These are phyloP conservation scores for Imleria badia DNA, from an alignment of 768 basidiomycete species.

Conservation along the genomic window DNA sequence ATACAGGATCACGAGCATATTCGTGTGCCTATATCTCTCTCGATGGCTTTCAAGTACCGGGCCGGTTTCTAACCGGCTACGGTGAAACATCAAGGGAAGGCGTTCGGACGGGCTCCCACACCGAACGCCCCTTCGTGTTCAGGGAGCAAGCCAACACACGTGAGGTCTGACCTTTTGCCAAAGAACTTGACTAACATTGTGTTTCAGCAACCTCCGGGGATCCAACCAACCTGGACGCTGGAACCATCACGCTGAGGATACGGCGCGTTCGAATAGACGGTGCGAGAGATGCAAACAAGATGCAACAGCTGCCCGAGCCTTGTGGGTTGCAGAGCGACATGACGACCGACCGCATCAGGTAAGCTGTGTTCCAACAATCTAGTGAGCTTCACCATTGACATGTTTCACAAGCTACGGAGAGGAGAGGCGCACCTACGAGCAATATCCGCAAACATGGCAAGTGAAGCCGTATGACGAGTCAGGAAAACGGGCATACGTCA, in stretches of 20 bases:
- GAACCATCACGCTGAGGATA: slow-evolving; percentile 56
- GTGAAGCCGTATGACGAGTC: slow-evolving; percentile 46
- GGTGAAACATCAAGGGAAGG: slow-evolving; percentile 56
- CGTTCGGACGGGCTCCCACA: slow-evolving; percentile 48
- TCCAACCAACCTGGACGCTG: slow-evolving; percentile 39
- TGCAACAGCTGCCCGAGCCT: slow-evolving; percentile 39
- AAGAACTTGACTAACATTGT: not conserved
- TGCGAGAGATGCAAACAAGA: slow-evolving; percentile 43
- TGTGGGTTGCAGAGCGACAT: slow-evolving; percentile 36
- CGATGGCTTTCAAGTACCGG: slow-evolving; percentile 63
- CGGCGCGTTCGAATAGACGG: slow-evolving; percentile 30
- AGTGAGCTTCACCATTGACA: slow-evolving; percentile 3
- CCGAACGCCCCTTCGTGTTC: no score
- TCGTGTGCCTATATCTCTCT: slow-evolving; percentile 63
- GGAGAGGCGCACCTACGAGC: slow-evolving; percentile 38
- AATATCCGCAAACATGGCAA: slow-evolving; percentile 53
- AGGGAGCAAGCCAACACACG: no score
- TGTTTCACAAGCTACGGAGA: slow-evolving; percentile 47
- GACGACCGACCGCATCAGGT: slow-evolving; percentile 52
- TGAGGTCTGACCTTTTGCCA: slow-evolving; percentile 21
- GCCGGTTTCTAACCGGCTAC: slow-evolving; percentile 56
- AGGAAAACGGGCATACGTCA: slow-evolving; percentile 48
- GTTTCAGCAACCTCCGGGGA: slow-evolving; percentile 8
- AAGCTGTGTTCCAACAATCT: slow-evolving; percentile 2
- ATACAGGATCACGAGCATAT: slow-evolving; percentile 51